Conservation (phyloP, 192 early-diverging fungal genomes). For the Coemansia sp. region DNA sequence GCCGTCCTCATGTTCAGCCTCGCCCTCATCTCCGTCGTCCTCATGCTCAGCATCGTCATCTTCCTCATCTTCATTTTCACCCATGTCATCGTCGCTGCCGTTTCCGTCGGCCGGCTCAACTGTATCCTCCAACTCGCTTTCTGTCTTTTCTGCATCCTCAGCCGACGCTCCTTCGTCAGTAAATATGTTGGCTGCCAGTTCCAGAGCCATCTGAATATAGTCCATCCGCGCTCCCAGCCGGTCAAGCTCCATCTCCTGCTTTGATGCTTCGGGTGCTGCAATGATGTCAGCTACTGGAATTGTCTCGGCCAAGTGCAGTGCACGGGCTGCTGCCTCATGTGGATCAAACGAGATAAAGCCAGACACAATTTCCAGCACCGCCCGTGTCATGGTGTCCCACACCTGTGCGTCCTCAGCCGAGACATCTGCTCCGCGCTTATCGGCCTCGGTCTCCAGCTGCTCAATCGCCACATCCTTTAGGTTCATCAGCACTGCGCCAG, state of each 20-base stretch:
- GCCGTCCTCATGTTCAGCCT: slow-evolving; percentile 31
- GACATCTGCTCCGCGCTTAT: slow-evolving; percentile 12
- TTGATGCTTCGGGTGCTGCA: slow-evolving; percentile 11
- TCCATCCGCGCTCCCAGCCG: slow-evolving; percentile 24
- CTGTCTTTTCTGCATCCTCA: slow-evolving; percentile 11
- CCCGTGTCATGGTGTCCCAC: slow-evolving; percentile 43
- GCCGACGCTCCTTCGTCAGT: slow-evolving; percentile 58
- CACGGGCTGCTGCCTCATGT: slow-evolving; percentile 26
- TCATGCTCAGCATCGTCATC: slow-evolving; percentile 51
- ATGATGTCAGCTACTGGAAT: slow-evolving; percentile 10
- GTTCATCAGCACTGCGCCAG: slow-evolving; percentile 64
- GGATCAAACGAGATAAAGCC: slow-evolving; percentile 36
- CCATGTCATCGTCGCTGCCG: slow-evolving; percentile 49
- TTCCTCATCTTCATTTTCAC: slow-evolving; percentile 48
- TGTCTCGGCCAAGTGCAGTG: slow-evolving; percentile 15
- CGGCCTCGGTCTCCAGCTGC: slow-evolving; percentile 14
- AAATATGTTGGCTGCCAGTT: slow-evolving; percentile 82
- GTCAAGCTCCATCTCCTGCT: slow-evolving; percentile 20
- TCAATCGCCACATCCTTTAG: slow-evolving; percentile 31
- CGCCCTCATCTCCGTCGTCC: slow-evolving; percentile 7
- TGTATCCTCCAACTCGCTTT: not conserved
- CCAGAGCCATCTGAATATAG: slow-evolving; percentile 63
- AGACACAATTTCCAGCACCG: slow-evolving; percentile 35
- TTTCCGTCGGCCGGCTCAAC: slow-evolving; percentile 42
- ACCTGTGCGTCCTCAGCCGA: slow-evolving; percentile 57